Conservation (phyloP, 2,329 filamentous ascomycete species). For the Triangularia verruculosa region DNA sequence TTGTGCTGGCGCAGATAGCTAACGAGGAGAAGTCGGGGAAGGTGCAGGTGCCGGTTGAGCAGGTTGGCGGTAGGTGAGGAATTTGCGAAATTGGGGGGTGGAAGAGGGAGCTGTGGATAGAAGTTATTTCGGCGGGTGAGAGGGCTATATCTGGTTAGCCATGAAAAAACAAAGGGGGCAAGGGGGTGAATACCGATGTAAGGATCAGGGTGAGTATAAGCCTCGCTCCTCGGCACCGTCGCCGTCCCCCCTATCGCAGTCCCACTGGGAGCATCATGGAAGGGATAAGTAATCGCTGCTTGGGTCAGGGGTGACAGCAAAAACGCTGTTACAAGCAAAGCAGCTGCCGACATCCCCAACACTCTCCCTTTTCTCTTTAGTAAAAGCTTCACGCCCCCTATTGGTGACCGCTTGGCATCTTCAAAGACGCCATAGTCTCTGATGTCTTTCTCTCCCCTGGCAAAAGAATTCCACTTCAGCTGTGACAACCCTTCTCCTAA, state of each 20-base stretch:
- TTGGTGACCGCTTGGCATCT: constrained; percentile 27
- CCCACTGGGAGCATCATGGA: constrained; percentile 14
- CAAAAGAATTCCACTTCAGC: constrained; percentile 36
- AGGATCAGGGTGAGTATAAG: constrained; percentile 21
- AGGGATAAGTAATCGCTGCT: constrained; percentile 24
- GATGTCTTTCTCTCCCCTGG: constrained; percentile 25
- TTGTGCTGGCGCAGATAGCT: constrained; percentile 27
- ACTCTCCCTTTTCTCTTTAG: constrained; percentile 25
- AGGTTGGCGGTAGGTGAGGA: constrained; percentile 21
- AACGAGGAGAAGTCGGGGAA: constrained; percentile 27
- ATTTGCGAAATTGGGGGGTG: constrained; percentile 16
- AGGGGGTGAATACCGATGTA: constrained; percentile 11
- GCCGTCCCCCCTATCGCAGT: constrained; percentile 15
- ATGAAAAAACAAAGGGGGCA: background rate
- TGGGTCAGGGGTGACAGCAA: constrained; percentile 27
- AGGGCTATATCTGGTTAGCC: background rate
- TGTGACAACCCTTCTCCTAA: constrained; percentile 31
- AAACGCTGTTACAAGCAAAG: constrained; percentile 25
- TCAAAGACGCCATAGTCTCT: constrained; percentile 32
- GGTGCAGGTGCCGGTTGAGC: constrained; percentile 26
- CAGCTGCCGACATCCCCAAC: constrained; percentile 29
- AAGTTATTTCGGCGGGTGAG: constrained; percentile 1
- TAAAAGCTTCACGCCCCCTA: constrained; percentile 26
- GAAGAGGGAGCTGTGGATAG: constrained; percentile 8
- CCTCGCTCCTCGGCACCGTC: constrained; percentile 20